phyloP scores from a whole-genome alignment of 2,329 filamentous ascomycete genomes.

The Huntiella moniliformis region DNA sequence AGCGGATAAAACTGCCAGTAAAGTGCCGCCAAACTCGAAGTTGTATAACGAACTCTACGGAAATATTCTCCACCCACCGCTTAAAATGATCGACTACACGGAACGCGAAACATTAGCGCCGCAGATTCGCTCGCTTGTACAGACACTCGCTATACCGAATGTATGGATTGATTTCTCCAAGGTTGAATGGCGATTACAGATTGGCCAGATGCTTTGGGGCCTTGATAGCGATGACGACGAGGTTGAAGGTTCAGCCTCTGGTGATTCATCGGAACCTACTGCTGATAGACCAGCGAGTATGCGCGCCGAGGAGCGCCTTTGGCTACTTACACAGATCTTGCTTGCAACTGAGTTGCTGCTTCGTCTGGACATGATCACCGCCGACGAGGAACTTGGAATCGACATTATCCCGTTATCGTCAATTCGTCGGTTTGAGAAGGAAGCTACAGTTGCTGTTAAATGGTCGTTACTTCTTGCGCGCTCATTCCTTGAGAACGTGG shows the following conservation, averaged over 20 bases:
- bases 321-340: slow-evolving; percentile 47
- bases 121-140: slow-evolving; percentile 50
- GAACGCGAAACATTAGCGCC: slow-evolving; percentile 46
- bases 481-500: slow-evolving; percentile 50
- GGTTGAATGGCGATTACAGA: slow-evolving; percentile 54
- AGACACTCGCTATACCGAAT: slow-evolving; percentile 43
- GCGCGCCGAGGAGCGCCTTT: slow-evolving; percentile 43
- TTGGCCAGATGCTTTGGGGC: slow-evolving; percentile 56
- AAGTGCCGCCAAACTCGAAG: slow-evolving; percentile 20
- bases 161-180: slow-evolving; percentile 59
- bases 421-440: slow-evolving; percentile 41
- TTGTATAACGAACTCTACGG: slow-evolving; percentile 45
- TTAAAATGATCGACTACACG: slow-evolving; percentile 34
- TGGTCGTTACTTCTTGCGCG: slow-evolving; percentile 48
- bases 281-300: slow-evolving; percentile 22
- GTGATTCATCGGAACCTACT: slow-evolving; percentile 22
- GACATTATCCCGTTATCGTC: slow-evolving; percentile 35
- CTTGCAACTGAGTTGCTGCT: slow-evolving; percentile 47
- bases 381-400: slow-evolving; percentile 36
- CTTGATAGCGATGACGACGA: slow-evolving; percentile 30
- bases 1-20: neutral
- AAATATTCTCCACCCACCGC: slow-evolving; percentile 38
- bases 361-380: slow-evolving; percentile 42
- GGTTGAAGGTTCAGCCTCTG: slow-evolving; percentile 33
- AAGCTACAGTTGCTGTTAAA: slow-evolving; percentile 41